These are phyloP conservation scores for Plectranthus barbatus DNA, from an alignment of 257 asterid genomes.

Conservation along the genomic window DNA sequence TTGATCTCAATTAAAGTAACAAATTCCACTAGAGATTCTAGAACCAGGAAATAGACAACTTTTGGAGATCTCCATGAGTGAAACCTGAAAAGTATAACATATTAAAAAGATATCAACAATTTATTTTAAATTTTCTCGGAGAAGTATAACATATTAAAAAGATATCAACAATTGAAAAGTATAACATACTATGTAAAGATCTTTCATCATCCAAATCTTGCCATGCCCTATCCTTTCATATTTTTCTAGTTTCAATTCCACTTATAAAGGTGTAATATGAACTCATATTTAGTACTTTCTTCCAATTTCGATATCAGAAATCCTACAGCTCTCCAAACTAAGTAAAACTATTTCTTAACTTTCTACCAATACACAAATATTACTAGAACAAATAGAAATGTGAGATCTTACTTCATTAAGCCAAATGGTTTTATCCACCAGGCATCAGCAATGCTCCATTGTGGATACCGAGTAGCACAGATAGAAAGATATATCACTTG, in stretches of 20 bases:
- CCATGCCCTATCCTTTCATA: too few relatives aligned
- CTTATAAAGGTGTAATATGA: not conserved
- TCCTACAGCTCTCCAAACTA: too few relatives aligned
- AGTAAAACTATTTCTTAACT: too few relatives aligned
- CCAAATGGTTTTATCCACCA: slow-evolving; percentile 79
- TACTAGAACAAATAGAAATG: not conserved
- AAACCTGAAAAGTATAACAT: slow-evolving; percentile 45
- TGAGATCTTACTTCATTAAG: slow-evolving; percentile 45
- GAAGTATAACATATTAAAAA: slow-evolving; percentile 24
- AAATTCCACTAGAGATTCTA: slow-evolving; percentile 49
- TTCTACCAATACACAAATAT: too few relatives aligned
- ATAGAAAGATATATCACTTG: slow-evolving; percentile 47
- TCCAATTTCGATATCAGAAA: not conserved
- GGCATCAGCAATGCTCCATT: slow-evolving; percentile 45
- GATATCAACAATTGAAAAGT: not conserved
- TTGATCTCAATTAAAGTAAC: slow-evolving; percentile 54
- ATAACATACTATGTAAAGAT: too few relatives aligned
- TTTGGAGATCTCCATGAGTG: slow-evolving; percentile 57
- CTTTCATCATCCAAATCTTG: too few relatives aligned
- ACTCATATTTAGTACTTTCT: not conserved
- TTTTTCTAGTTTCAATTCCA: not conserved
- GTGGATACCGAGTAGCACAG: slow-evolving; percentile 36
- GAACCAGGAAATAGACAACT: slow-evolving; percentile 41
- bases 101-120: slow-evolving; percentile 2
- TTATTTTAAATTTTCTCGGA: slow-evolving; percentile 1